Base-by-base conservation (phyloP, 192 early-diverging fungal species). In the Coemansia sp. region DNA sequence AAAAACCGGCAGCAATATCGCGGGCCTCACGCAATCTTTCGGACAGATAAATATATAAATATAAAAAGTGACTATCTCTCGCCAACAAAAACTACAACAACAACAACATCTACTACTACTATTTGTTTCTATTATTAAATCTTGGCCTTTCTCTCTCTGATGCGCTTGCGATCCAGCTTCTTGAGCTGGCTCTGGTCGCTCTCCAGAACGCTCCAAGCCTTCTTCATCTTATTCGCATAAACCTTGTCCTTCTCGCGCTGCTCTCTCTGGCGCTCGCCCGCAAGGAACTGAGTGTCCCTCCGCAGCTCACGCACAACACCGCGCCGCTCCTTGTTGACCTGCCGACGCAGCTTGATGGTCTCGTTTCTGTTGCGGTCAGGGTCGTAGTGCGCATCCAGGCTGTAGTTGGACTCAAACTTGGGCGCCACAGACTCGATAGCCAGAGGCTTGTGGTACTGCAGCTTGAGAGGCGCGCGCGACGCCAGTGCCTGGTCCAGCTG, bases 231-330 rank as follows among this genome's bases (percentile, higher is more conserved):
- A 52, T 86, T 82, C 48, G 85, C 86, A 62, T 99, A 99, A 20
- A 63, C 67, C 5, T 25, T 60, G 64, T 96, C 95, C 81, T 88
- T 90, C 52, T 89, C 83, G 48, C 83, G 84, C 50, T 74, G 77
- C 44, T 81, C 79, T 47, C 65, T 65, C 19, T 92, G 52, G 40
- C 84, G 74, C 70, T 89, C 83, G 15, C 82, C 70, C 13, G 89
- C 86, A 26, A 98, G 64, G 50, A 96, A 99, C 68, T 83, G 80
- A 26, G 85, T 84, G 65, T 99, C 97, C 64, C 95, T 92, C 26
- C 95, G 87, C 54, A 99, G 67, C 72, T 99, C 97, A 19, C 97
- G 85, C 36, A 93, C 81, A 18, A 94, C 94, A 13, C 95, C 93
- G 64, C 97, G 92, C 66, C 83, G 81, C 64, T 99, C 97, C 75